Evolutionary conservation across 805 yeast species (phyloP).

Genomic region (Pichia rugopelliculosa): DNA sequence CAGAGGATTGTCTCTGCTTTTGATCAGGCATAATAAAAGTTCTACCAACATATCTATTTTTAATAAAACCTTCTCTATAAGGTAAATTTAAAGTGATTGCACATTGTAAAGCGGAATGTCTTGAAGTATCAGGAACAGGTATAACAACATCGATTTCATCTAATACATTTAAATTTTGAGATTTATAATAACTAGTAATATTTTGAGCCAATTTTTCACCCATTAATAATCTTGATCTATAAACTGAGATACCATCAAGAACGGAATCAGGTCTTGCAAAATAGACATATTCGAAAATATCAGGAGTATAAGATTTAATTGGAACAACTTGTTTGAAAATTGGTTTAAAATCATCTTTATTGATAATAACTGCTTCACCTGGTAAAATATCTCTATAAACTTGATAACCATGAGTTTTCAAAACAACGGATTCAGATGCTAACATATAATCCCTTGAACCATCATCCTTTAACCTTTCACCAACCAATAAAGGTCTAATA

Average conservation of each 20-base stretch:
- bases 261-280: slow-evolving; percentile 98
- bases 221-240: slow-evolving; percentile 88
- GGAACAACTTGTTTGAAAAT: slow-evolving; percentile 83
- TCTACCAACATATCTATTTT: slow-evolving; percentile 94
- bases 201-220: slow-evolving; percentile 81
- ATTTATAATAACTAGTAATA: slow-evolving; percentile 37
- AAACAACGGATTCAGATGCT: slow-evolving; percentile 91
- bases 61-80: slow-evolving; percentile 94
- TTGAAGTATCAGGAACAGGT: slow-evolving; percentile 98
- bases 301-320: slow-evolving; percentile 77
- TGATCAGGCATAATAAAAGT: slow-evolving; percentile 99
- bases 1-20: slow-evolving; percentile 86
- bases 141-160: slow-evolving; percentile 84
- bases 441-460: slow-evolving; percentile 85
- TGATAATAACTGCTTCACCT: slow-evolving; percentile 94
- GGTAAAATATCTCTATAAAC: slow-evolving; percentile 79
- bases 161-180: slow-evolving; percentile 36
- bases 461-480: slow-evolving; percentile 65
- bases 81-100: slow-evolving; percentile 75
- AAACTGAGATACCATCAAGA: slow-evolving; percentile 93
- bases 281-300: slow-evolving; percentile 93
- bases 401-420: slow-evolving; percentile 83
- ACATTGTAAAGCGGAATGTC: slow-evolving; percentile 90
- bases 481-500: slow-evolving; percentile 82
- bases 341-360: slow-evolving; percentile 63